A percentile compares a stretch with the other conserved stretches of the same genome.
phyloP scores from a whole-genome alignment of 768 basidiomycete genomes.

The Pisolithus tinctorius region DNA sequence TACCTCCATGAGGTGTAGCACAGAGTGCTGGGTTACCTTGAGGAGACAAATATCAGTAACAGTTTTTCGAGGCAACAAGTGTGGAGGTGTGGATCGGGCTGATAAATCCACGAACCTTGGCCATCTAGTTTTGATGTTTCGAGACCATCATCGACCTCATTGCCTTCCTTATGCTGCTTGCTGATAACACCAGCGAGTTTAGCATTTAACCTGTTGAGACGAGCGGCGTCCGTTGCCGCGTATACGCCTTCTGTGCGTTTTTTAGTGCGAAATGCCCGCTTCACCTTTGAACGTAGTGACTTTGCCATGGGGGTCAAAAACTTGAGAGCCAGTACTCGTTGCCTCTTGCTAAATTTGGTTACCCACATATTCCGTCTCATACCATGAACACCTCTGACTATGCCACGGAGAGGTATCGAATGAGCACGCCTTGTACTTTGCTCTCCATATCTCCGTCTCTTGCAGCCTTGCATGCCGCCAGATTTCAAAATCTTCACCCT shows the following conservation, averaged over 20 bases:
- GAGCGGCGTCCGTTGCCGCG: constrained; percentile 71
- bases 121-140: constrained; percentile 20
- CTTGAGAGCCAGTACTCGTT: too few relatives aligned
- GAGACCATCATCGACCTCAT: constrained; percentile 27
- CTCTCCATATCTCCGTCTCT: constrained; percentile 48
- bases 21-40: constrained; percentile 13
- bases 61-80: neutral
- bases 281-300: constrained; percentile 75
- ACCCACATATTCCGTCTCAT: neutral
- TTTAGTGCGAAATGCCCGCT: constrained; percentile 69
- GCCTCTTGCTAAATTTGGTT: neutral
- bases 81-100: neutral
- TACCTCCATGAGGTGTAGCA: constrained; percentile 14
- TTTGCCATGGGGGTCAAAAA: constrained; percentile 58
- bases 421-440: constrained; percentile 42
- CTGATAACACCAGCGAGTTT: constrained; percentile 51
- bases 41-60: constrained; percentile 12
- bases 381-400: neutral
- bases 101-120: constrained; percentile 53
- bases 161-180: constrained; percentile 25
- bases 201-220: constrained; percentile 61
- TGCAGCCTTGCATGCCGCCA: constrained; percentile 54
- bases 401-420: constrained; percentile 39
- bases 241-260: constrained; percentile 73
- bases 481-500: constrained; percentile 28